Evolutionary conservation across 169 alveolate species (phyloP), one percentile per base, ranked within the genome.

Genomic region (Amoebophrya sp.): DNA sequence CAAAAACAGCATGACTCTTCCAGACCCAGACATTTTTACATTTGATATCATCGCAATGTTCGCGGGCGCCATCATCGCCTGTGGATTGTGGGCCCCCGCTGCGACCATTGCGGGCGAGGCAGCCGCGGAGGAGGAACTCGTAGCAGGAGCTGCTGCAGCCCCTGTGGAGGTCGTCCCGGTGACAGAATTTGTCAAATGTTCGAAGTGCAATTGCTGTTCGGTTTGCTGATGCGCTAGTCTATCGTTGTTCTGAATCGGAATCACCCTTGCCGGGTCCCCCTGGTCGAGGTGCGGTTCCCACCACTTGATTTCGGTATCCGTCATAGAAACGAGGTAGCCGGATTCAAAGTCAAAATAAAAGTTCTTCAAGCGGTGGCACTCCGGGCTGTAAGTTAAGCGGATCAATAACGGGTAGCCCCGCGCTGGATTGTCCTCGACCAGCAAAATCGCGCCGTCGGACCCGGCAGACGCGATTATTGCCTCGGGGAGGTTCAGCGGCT

Each of bases 251-350:
- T 12, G 35, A 2, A n/a, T 25, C 83, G 0, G 12, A 0, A 66
- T 12, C 83, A n/a, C 35, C 35, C 83, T 66, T 66, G 83, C 83
- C 35, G 83, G 83, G 29, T 66, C 83, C 35, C 83, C 83, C 10
- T 66, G 29, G 83, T 66, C 83, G 32, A 66, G 35, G 83, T 66
- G 83, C 83, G 83, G 83, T n/a, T 66, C 83, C 35, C 12, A 66
- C 35, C 12, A 66, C 35, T 66, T 66, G 83, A 66, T 66, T 2
- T 66, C 7, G 83, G 38, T 66, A 25, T 66, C 83, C 29, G 83
- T 66, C 35, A 66, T 25, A 25, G 32, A 7, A 2, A 66, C 83
- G 38, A 66, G 35, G 83, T 66, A 66, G 35, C 83, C 83, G 10
- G 32, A 25, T 1, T 66, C 83, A 25, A 66, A 66, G 83, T 66